Evolutionary conservation across 1,284 basidiomycete species (phyloP), one percentile per base, ranked within the genome.

Genomic region (Lentinus polychrous): DNA sequence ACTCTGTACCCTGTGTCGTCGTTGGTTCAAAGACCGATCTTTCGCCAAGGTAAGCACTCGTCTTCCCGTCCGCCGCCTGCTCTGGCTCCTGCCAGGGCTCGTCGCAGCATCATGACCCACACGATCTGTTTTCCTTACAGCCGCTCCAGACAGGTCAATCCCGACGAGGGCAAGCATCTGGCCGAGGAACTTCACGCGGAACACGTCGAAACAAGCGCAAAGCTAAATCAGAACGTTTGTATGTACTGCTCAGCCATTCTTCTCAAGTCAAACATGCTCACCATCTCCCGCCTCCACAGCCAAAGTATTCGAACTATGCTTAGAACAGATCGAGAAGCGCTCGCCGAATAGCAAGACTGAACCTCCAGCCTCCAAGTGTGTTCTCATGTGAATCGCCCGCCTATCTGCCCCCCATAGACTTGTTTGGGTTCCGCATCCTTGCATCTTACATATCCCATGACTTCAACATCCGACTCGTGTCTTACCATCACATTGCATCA

Each of bases 11-110:
- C 11, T 94, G 94, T 67, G 93, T 99, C 39, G 84, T 99, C 55
- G 95, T 97, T 20, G 95, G 94, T 12, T 90, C 96, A 60, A 99
- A 99, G 78, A 78, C 77, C 49, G 95, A 99, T 73, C 69, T 99
- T 64, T 76, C 70, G 61, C 75, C 63, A 65, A 87, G 75, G 86
- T 91, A 66, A 64, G 74, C 68, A 57, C 57, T 31, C 14, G 27
- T 39, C 36, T 18, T 46, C 10, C 45, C 23, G 50, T 34, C 43
- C 20, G 55, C 41, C 41, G 39, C 32, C 35, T n/a, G 31, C 27
- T 43, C 40, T 35, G 40, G 33, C 40, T 57, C 47, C 46, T 50
- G n/a, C 43, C 45, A 27, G 48, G 22, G 22, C 17, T 40, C 12
- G 17, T 40, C 20, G 39, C 39, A 40, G 22, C 39, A 20, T 22